Conservation (phyloP, 2,329 filamentous ascomycete genomes). For the Xylaria hypoxylon region DNA sequence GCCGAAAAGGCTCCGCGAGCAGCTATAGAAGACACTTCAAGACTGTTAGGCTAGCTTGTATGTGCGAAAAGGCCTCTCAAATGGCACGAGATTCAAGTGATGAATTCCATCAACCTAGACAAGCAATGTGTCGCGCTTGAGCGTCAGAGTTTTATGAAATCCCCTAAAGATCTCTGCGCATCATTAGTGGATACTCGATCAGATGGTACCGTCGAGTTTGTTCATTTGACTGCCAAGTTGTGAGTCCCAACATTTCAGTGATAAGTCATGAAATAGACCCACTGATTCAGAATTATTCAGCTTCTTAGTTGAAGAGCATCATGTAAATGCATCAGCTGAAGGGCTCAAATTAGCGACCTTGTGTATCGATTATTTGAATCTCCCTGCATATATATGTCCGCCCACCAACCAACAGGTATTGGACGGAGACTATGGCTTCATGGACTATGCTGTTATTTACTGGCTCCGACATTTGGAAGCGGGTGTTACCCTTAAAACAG, state of each 20-base stretch:
- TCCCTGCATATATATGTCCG: not conserved
- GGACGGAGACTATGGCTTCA: conserved; percentile 11
- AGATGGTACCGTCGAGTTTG: conserved; percentile 15
- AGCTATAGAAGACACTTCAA: conserved; percentile 36
- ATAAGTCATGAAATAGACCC: not conserved
- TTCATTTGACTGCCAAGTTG: conserved; percentile 17
- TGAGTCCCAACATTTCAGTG: not conserved
- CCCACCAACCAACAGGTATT: not conserved
- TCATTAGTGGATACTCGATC: conserved; percentile 1
- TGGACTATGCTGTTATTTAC: conserved; percentile 21
- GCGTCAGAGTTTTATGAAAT: conserved; percentile 42
- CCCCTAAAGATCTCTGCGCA: conserved; percentile 49
- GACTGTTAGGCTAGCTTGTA: conserved; percentile 54
- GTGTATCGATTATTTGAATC: conserved; percentile 21
- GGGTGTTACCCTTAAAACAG: conserved; percentile 1
- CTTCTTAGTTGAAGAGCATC: not conserved
- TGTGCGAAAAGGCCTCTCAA: conserved; percentile 55
- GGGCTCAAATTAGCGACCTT: conserved; percentile 14
- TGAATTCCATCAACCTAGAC: conserved; percentile 51
- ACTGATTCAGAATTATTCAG: conserved; percentile 6
- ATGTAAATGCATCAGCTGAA: conserved; percentile 1
- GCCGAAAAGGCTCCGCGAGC: not conserved
- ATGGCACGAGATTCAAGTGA: conserved; percentile 57
- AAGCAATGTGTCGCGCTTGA: conserved; percentile 48
- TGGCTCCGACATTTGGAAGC: conserved; percentile 18